Evolutionary conservation across 345 rosid genomes (phyloP), one percentile per base, ranked within the genome.

Genomic region (Anacardium occidentale): DNA sequence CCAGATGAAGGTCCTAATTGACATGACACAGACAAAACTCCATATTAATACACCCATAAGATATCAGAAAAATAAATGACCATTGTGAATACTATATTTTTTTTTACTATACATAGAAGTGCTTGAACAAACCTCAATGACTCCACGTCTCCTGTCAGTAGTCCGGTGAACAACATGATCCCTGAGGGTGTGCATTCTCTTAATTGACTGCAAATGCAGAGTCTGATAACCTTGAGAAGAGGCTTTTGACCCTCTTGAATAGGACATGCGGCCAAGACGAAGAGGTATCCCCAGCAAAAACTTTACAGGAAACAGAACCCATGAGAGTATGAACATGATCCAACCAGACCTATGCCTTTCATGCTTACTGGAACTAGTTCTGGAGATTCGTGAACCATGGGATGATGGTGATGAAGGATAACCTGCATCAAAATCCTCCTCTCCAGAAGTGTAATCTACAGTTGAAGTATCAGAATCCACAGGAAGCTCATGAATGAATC

Each of bases 131-230:
- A 91, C 99, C 99, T 95, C 99, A 77, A 95, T 76, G 75, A 92
- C 94, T 71, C 99, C 99, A n/a, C 99, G 97, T 79, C 99, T 91
- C 85, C 87, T 81, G 75, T 91, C 99, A 45, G 90, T 92, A 64
- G 96, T 66, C 54, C 89, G 86, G 70, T 86, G 91, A 71, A 94
- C 87, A 67, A 87, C 81, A 79, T 88, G 83, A 69, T 95, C 89
- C 81, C 83, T 95, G 29, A 74, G 72, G 48, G 84, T 60, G 57
- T 80, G 83, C 26, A 65, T 69, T 78, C 76, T 92, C 72, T 76
- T 87, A 34, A 85, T 1, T 55, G 85, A 73, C 69, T 60, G 44
- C 44, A 79, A 74, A 42, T 71, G 79, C 25, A 85, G 75, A 74
- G 80, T 76, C 29, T 62, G 82, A 70, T 77, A 79, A 68, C 68